phyloP scores from a whole-genome alignment of 305 asterid genomes.

The Fraxinus albicans region DNA sequence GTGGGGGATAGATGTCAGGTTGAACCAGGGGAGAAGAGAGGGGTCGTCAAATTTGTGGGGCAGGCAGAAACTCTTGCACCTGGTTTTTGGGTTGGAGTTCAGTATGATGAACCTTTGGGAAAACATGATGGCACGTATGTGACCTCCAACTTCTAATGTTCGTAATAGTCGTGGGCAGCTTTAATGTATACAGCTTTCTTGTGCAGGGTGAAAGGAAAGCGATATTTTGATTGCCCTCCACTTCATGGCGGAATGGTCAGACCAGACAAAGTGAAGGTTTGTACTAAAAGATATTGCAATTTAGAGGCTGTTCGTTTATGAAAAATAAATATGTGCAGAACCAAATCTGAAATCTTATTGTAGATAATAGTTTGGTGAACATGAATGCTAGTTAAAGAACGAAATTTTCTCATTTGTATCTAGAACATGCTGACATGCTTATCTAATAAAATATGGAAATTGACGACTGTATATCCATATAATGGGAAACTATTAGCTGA shows the following conservation, averaged over 20 bases:
- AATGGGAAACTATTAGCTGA: background rate
- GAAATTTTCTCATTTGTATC: background rate
- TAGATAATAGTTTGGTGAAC: background rate
- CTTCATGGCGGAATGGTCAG: conserved; percentile 85
- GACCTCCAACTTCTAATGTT: conserved; percentile 11
- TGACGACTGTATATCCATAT: background rate
- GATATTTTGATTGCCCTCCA: conserved; percentile 83
- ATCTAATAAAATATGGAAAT: background rate
- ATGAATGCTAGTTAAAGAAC: background rate
- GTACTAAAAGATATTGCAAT: conserved; percentile 19
- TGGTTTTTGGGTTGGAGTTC: conserved; percentile 92
- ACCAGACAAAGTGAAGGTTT: conserved; percentile 89
- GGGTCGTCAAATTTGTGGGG: conserved; percentile 78
- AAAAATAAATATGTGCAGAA: background rate
- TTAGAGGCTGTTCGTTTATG: background rate
- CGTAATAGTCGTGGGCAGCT: background rate
- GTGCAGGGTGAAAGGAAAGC: conserved; percentile 81
- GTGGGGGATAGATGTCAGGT: conserved; percentile 93
- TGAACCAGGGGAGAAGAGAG: conserved; percentile 91
- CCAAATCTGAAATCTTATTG: background rate
- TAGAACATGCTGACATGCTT: background rate
- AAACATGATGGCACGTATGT: conserved; percentile 95
- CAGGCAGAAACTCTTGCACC: conserved; percentile 79
- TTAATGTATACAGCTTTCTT: conserved; percentile 4
- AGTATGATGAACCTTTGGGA: conserved; percentile 91